Base-by-base conservation (phyloP, 116 monocot species). In the Trichopus zeylanicus region DNA sequence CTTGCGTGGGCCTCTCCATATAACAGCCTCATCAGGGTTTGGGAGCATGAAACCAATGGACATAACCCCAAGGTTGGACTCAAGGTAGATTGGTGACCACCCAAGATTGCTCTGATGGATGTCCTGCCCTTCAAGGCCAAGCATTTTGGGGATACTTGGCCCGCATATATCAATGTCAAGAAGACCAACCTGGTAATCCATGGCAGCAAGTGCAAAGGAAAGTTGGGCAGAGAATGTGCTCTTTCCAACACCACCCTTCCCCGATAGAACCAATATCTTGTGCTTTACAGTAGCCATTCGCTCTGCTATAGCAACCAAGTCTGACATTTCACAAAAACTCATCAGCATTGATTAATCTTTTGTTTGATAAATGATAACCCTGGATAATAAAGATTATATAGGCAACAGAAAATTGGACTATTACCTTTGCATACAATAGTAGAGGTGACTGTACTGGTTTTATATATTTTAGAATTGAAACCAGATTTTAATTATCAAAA, bases 21-120 rank as follows among this genome's bases (percentile, higher is more conserved):
- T 83, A 23, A 94, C 89, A n/a, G 94, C 89, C 23, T 94, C 89
- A 39, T 89, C 94, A 19, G 95, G 89, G 33, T 89, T 26, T 7
- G 89, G 95, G n/a, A 95, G 90, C 86, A 95, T 89, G 74, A 95
- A 89, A 15, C 90, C 95, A 6, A 89, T 89, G n/a, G 89, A 95
- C 95, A 95, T 95, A 34, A 95, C 95, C 0, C 90, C 95, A 3
- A 95, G 83, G 60, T 94, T 94, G 60, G 89, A 81, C 20, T 83
- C 80, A 10, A 83, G 59, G 51, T 95, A 95, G 61, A 89, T 71
- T 0, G 89, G 95, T 15, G 95, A 95, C 95, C 89, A 95, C 3
- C 95, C 95, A 9, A 95, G 81, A 54, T 81, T 89, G 75, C 86
- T 95, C 32, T 83, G 83, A 51, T 89, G 95, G 60, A 95, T 95